Conservation (phyloP, 2,329 filamentous ascomycete species). For the Ilyonectria robusta region DNA sequence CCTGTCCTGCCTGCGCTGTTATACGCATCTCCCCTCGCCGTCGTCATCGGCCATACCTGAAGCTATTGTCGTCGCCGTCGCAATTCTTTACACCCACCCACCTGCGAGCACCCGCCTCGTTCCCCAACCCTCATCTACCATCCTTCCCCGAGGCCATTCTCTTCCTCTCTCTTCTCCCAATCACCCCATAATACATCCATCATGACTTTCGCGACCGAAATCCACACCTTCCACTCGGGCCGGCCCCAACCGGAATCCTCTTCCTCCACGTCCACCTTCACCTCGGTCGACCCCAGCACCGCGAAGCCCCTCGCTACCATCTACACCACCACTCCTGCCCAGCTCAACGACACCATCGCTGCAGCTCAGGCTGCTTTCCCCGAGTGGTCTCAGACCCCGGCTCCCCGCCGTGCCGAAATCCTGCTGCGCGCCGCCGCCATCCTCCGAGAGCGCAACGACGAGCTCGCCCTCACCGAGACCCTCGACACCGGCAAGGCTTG, state of each 20-base stretch:
- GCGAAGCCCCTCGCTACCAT: constrained; percentile 78
- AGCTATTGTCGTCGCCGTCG: constrained; percentile 2
- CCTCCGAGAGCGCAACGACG: constrained; percentile 82
- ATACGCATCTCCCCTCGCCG: background rate
- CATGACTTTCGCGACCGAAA: constrained; percentile 56
- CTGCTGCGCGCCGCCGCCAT: constrained; percentile 82
- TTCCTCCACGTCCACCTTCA: constrained; percentile 74
- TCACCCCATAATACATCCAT: constrained; percentile 20
- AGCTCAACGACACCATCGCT: constrained; percentile 80
- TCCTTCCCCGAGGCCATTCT: constrained; percentile 1
- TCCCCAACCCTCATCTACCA: background rate
- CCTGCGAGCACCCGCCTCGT: constrained; percentile 7
- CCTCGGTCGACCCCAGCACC: constrained; percentile 82
- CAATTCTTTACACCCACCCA: background rate
- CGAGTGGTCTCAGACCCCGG: constrained; percentile 81
- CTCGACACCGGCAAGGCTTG: constrained; percentile 89
- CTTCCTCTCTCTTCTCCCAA: background rate
- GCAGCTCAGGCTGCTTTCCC: constrained; percentile 81
- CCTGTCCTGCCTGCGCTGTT: background rate
- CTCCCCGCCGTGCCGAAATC: constrained; percentile 82
- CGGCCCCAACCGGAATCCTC: constrained; percentile 71
- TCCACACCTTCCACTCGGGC: constrained; percentile 83
- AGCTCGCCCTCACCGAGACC: constrained; percentile 84
- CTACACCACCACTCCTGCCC: constrained; percentile 75
- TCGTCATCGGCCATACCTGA: constrained; percentile 2